Evolutionary conservation across 2,329 filamentous ascomycete species (phyloP).

Genomic region (Aureobasidium sp.): DNA sequence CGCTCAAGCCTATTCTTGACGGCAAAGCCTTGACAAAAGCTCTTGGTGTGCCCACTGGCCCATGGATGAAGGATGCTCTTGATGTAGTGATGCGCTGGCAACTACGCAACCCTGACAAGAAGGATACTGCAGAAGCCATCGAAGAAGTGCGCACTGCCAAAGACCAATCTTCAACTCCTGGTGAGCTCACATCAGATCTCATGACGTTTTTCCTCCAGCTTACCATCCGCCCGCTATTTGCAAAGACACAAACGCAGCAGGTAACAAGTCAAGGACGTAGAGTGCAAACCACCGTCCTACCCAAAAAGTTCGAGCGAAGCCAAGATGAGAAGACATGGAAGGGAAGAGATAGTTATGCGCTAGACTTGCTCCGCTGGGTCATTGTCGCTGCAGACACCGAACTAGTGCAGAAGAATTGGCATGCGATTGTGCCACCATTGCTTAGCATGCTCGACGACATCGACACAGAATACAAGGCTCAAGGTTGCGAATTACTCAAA

Average conservation of each 20-base stretch:
- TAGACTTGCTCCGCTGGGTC: slow-evolving; percentile 57
- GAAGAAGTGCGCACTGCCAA: slow-evolving; percentile 36
- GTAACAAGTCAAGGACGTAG: slow-evolving; percentile 54
- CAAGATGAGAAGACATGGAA: slow-evolving; percentile 55
- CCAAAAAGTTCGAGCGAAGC: slow-evolving; percentile 29
- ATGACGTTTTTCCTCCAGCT: slow-evolving; percentile 52
- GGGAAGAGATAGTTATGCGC: slow-evolving; percentile 39
- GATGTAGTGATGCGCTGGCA: slow-evolving; percentile 84
- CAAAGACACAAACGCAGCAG: slow-evolving; percentile 45
- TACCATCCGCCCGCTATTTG: slow-evolving; percentile 63
- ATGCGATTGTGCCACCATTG: slow-evolving; percentile 61
- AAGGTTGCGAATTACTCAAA: slow-evolving; percentile 50
- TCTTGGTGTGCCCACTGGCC: slow-evolving; percentile 61
- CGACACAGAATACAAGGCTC: slow-evolving; percentile 45
- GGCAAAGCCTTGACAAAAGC: slow-evolving; percentile 65
- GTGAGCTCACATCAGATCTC: slow-evolving; percentile 45
- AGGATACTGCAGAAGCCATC: slow-evolving; percentile 47
- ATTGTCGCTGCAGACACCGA: slow-evolving; percentile 47
- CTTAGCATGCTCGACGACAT: slow-evolving; percentile 62
- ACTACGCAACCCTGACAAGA: slow-evolving; percentile 64
- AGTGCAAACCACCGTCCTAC: slow-evolving; percentile 39
- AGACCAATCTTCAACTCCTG: slow-evolving; percentile 27
- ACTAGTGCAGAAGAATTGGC: slow-evolving; percentile 53
- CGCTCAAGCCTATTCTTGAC: slow-evolving; percentile 53
- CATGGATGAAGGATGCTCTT: slow-evolving; percentile 77